A percentile compares a stretch with the other conserved stretches of the same genome.
phyloP scores from a whole-genome alignment of 1,284 basidiomycete species.

The Rhodotorula sp. region DNA sequence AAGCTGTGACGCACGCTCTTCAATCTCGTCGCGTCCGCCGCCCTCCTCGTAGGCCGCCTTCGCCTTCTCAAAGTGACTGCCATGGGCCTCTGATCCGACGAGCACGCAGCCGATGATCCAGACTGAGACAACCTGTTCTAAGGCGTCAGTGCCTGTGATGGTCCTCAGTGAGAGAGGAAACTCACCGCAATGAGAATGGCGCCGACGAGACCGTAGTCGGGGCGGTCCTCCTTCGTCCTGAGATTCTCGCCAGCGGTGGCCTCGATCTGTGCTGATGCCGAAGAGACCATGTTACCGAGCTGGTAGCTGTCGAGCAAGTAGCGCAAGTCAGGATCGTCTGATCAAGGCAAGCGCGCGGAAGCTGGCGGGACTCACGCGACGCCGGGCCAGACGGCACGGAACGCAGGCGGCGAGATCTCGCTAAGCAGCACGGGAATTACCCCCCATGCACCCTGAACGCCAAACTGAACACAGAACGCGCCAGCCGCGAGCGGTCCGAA shows the following conservation, averaged over 20 bases:
- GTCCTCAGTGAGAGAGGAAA: not conserved
- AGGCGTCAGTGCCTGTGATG: not conserved
- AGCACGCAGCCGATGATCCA: conserved; percentile 45
- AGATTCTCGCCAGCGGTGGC: conserved; percentile 61
- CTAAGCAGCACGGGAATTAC: too few relatives aligned
- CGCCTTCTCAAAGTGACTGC: conserved; percentile 77
- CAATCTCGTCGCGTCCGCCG: conserved; percentile 29
- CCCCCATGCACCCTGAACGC: conserved; percentile 57
- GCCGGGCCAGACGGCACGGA: conserved; percentile 63
- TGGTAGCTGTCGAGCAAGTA: conserved; percentile 2
- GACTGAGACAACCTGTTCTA: conserved; percentile 51
- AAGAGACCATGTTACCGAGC: conserved; percentile 70
- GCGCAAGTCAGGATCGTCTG: too few relatives aligned
- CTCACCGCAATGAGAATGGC: conserved; percentile 11
- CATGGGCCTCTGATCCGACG: conserved; percentile 63
- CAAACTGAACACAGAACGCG: conserved; percentile 64
- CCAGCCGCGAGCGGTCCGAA: conserved; percentile 50
- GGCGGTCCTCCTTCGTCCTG: conserved; percentile 56
- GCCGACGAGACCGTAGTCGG: conserved; percentile 73
- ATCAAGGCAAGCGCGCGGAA: conserved; percentile 75
- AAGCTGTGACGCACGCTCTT: conserved; percentile 19
- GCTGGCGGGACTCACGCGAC: conserved; percentile 63
- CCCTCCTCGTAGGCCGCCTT: conserved; percentile 69
- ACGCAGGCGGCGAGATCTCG: conserved; percentile 68
- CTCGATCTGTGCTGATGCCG: conserved; percentile 88